Percentiles rank a stretch among this genome's conserved stretches.
These are phyloP conservation scores for Lipomyces starkeyi DNA, from an alignment of 805 yeast genomes.

Conservation along the genomic window DNA sequence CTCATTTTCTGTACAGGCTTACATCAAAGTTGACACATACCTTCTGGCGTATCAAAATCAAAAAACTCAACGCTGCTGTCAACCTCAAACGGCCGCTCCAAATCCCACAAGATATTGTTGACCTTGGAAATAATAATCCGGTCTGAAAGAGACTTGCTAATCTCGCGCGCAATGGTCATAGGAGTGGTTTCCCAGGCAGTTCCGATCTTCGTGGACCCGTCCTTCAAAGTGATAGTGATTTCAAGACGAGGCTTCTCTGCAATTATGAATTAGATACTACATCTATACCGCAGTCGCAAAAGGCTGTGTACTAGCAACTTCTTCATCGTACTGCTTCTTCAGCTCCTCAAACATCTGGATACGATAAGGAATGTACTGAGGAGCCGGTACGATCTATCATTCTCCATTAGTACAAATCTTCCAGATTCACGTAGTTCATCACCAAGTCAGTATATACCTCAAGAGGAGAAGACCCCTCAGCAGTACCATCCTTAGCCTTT, in stretches of 20 bases:
- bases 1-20: not conserved
- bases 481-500: constrained; percentile 41
- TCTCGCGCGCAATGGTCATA: constrained; percentile 76
- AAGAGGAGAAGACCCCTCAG: constrained; percentile 33
- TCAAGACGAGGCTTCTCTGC: constrained; percentile 53
- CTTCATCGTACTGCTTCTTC: constrained; percentile 76
- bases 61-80: constrained; percentile 71
- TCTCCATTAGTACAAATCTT: not conserved
- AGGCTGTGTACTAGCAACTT: constrained; percentile 60
- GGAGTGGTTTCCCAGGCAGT: constrained; percentile 91
- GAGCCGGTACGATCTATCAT: constrained; percentile 68
- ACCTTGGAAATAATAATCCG: constrained; percentile 91
- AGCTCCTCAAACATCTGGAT: constrained; percentile 78
- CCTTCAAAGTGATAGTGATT: constrained; percentile 82
- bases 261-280: not conserved
- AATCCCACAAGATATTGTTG: constrained; percentile 90
- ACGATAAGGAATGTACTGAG: constrained; percentile 83
- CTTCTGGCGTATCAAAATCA: constrained; percentile 93
- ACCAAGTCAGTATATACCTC: constrained; percentile 21
- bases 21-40: constrained; percentile 46
- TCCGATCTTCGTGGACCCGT: constrained; percentile 80
- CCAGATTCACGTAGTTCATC: not conserved
- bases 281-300: not conserved
- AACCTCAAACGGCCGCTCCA: constrained; percentile 90
- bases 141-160: constrained; percentile 87